phyloP scores from a whole-genome alignment of 2,329 filamentous ascomycete species.

The Aureobasidium vineae region DNA sequence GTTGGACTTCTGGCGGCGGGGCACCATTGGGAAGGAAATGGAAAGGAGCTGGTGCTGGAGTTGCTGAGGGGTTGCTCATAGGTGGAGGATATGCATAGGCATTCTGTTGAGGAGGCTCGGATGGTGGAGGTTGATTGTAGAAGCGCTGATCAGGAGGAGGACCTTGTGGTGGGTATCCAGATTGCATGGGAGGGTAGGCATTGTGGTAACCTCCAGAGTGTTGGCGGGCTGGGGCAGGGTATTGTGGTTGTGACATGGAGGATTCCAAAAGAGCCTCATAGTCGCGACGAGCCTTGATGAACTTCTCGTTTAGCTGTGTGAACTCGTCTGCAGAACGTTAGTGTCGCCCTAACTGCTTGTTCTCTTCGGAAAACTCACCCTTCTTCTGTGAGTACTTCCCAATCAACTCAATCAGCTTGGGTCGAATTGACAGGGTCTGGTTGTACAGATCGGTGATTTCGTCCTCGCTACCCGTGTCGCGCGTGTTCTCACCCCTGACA shows the following conservation, averaged over 20 bases:
- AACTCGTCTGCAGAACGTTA: conserved; percentile 71
- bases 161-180: conserved; percentile 37
- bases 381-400: conserved; percentile 99
- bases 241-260: conserved; percentile 81
- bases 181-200: conserved; percentile 54
- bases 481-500: conserved; percentile 70
- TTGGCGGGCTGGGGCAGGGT: conserved; percentile 25
- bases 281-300: conserved; percentile 96
- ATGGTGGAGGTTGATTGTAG: conserved; percentile 26
- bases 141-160: conserved; percentile 33
- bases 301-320: conserved; percentile 97
- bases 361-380: conserved; percentile 54
- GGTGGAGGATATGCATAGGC: conserved; percentile 26
- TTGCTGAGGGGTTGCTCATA: conserved; percentile 26
- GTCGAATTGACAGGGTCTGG: conserved; percentile 87
- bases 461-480: conserved; percentile 72
- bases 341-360: conserved; percentile 32
- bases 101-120: conserved; percentile 29
- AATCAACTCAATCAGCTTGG: conserved; percentile 96
- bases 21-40: conserved; percentile 40
- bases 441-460: conserved; percentile 92
- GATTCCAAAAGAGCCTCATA: conserved; percentile 95
- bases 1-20: conserved; percentile 29
- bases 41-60: conserved; percentile 34
- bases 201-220: conserved; percentile 26